A percentile compares a stretch with the other conserved stretches of the same genome.
phyloP scores from a whole-genome alignment of 148 eudicot species.

The Camellia lanceoleosa region DNA sequence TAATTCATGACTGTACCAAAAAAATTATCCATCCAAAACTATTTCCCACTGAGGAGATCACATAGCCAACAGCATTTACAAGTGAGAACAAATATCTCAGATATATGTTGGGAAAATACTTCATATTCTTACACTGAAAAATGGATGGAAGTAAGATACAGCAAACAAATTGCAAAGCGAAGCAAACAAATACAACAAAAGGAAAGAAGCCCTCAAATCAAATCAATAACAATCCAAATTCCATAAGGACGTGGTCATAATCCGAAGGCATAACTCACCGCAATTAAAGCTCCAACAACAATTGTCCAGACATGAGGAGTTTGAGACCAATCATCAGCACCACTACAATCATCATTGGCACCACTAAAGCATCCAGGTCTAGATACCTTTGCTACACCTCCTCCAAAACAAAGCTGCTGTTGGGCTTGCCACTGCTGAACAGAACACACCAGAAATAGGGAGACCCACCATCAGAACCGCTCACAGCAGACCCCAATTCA shows the following conservation, averaged over 20 bases:
- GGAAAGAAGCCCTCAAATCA: not conserved
- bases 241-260: conserved; percentile 16
- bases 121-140: not conserved
- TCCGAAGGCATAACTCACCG: conserved; percentile 28
- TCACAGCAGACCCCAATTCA: conserved; percentile 87
- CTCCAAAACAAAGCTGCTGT: conserved; percentile 62
- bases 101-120: not conserved
- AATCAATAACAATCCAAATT: conserved; percentile 1
- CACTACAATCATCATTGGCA: conserved; percentile 66
- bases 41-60: not conserved
- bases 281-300: conserved; percentile 32
- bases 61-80: not conserved
- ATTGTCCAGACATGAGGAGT: conserved; percentile 30
- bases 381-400: conserved; percentile 55
- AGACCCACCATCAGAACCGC: conserved; percentile 72
- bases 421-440: conserved; percentile 69
- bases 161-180: not conserved
- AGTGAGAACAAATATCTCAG: not conserved
- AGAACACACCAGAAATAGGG: conserved; percentile 94
- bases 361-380: conserved; percentile 94
- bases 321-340: conserved; percentile 29
- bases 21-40: too few relatives aligned
- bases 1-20: too few relatives aligned
- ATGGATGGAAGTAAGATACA: not conserved
- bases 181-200: conserved; percentile 9